Base-by-base conservation (phyloP, 2,329 filamentous ascomycete species). In the Capronia americana region DNA sequence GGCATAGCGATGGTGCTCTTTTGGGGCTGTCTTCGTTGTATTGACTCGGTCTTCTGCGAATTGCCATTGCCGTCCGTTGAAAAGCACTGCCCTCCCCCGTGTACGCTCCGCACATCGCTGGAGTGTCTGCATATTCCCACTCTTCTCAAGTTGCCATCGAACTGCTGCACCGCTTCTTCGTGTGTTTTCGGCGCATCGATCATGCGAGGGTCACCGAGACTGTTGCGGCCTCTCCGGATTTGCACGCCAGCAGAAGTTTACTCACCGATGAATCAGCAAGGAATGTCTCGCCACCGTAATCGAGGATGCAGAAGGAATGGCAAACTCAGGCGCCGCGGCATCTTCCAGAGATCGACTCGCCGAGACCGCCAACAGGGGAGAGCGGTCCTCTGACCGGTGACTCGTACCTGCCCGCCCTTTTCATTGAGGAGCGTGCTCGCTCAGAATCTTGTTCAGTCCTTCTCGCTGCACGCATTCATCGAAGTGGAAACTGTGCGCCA, bases 381-480 rank as follows among this genome's bases (percentile, higher is more conserved):
- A n/a, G 38, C 14, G 17, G 5, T 44, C 17, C 38, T n/a, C 2
- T 1, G 17, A 7, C 34, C 14, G 4, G 14, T 17, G 14, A 41
- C 34, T 17, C 10, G 34, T 41, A 41, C 14, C 34, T 41, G 6
- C 7, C 17, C 14, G 38, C 38, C 5, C 32, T 34, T n/a, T 44
- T 62, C 26, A 46, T 34, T 56, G 50, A 46, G 54, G 41, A 53
- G 82, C 78, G 76, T 85, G 81, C 2, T 74, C 73, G 65, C 77
- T 79, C 68, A 87, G 70, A 50, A 84, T 82, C 66, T 80, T 76
- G 67, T 86, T 87, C 69, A 87, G 71, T 0, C 78, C 79, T 46
- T 84, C 79, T 30, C 86, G 75, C 72, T 81, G 80, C 44, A 83
- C 65, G 70, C 86, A 88, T 55, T 84, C 79, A 59, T 87, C 83